Percentiles rank a stretch among this genome's conserved stretches.
Conservation (phyloP, 345 rosid species). For the Moringa oleifera region DNA sequence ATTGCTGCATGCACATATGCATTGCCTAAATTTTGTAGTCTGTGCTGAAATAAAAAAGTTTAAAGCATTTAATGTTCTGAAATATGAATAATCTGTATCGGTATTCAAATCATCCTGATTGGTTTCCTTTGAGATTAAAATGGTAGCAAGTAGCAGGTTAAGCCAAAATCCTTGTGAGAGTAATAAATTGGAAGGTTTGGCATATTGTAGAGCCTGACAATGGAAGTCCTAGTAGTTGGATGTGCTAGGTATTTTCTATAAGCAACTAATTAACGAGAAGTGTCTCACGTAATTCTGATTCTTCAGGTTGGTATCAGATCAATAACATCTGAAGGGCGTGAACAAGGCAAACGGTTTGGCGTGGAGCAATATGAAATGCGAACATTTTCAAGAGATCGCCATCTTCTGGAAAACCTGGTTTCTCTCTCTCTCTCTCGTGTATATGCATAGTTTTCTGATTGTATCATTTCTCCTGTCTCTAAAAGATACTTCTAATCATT, state of each 20-base stretch:
- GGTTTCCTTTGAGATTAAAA: too few relatives aligned
- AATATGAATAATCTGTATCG: too few relatives aligned
- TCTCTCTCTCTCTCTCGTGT: constrained; percentile 19
- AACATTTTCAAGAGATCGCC: constrained; percentile 77
- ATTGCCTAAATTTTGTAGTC: background rate
- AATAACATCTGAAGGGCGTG: constrained; percentile 78
- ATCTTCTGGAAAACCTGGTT: constrained; percentile 80
- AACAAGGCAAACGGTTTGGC: constrained; percentile 88
- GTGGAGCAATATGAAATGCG: constrained; percentile 97
- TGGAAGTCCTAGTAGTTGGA: too few relatives aligned
- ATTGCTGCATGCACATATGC: background rate
- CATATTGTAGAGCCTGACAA: too few relatives aligned
- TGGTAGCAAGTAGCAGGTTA: background rate
- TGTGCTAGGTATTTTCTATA: too few relatives aligned
- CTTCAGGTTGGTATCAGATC: constrained; percentile 92
- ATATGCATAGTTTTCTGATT: too few relatives aligned
- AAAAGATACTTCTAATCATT: too few relatives aligned
- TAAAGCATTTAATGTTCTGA: background rate
- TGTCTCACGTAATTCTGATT: background rate
- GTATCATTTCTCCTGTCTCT: too few relatives aligned
- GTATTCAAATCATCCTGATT: background rate
- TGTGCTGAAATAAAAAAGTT: too few relatives aligned
- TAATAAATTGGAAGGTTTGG: too few relatives aligned
- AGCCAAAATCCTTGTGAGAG: too few relatives aligned
- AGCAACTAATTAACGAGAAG: background rate